Evolutionary conservation across 495 filamentous ascomycete species (phyloP), one percentile per base, ranked within the genome.

Genomic region (Gamarada debralockiae): DNA sequence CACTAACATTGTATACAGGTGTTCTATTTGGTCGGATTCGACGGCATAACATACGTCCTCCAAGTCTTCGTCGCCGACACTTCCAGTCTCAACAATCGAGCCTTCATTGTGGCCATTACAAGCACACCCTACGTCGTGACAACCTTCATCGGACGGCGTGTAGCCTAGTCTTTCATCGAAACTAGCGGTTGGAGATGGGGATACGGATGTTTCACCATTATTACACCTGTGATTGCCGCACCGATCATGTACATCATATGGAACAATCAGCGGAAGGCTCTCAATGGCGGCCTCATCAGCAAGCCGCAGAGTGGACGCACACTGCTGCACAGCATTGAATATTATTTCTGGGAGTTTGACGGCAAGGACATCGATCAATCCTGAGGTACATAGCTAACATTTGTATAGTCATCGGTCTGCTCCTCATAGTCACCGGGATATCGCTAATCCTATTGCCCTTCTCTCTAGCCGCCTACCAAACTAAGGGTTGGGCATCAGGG

Each of bases 371-470:
- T 29, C 27, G 5, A 5, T 5, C 27, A 10, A 5, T 5, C 27
- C 4, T 29, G 27, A 29, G n/a, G n/a, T 29, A 10, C 27, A 10
- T 29, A 10, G 27, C 27, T 29, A 10, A 29, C 27, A 29, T 5
- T n/a, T 5, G 10, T 29, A 29, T 10, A 29, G 27, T 61, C 33
- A 17, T 79, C 24, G 82, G 82, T 47, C 61, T 81, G 1, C 29
- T 79, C 12, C 58, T 87, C 22, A 50, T 85, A 10, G 71, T 70
- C 44, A 73, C 69, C 9, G 83, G 75, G 3, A 73, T 83, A 34
- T 68, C 77, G 8, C 68, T 85, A 12, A 73, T 85, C 59, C 72
- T 85, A 15, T 71, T 86, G 6, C 80, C 82, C 0, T 83, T 86
- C 67, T 76, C 68, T 54, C 66, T 87, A 38, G 65, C 68, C 14